phyloP scores from a whole-genome alignment of 768 basidiomycete species.

The Naganishia friedmannii region DNA sequence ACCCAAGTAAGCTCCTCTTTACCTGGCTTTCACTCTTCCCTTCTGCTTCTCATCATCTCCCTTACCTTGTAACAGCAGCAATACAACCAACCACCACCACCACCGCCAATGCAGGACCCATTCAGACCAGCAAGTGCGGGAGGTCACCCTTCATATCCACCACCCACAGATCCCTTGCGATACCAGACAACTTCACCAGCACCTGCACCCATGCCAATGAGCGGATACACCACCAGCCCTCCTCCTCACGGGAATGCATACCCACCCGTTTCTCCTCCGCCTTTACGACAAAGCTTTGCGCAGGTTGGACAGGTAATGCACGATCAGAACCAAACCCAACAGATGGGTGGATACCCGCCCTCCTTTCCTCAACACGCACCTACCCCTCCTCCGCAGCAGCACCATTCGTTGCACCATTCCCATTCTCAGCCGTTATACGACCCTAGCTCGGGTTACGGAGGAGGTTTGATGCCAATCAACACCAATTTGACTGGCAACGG shows the following conservation, averaged over 20 bases:
- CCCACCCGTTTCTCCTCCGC: conserved; percentile 1
- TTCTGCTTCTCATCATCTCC: background rate
- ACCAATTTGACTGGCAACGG: background rate
- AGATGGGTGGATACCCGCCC: conserved; percentile 1
- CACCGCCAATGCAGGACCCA: conserved; percentile 10
- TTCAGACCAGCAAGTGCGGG: background rate
- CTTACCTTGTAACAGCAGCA: background rate
- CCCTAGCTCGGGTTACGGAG: background rate
- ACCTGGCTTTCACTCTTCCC: too few species aligned
- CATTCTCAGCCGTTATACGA: conserved; percentile 6
- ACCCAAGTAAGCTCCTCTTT: background rate
- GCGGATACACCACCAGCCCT: conserved; percentile 12
- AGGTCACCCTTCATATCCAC: background rate
- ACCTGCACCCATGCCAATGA: background rate
- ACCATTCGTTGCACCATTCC: background rate
- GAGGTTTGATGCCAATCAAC: too few species aligned
- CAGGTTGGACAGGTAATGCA: conserved; percentile 9
- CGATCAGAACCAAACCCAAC: conserved; percentile 1
- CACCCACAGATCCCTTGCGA: conserved; percentile 1
- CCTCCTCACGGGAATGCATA: background rate
- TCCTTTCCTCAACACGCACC: background rate
- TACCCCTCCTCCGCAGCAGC: background rate
- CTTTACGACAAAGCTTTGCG: background rate
- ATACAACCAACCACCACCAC: background rate
- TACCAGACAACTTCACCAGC: background rate